Base-by-base conservation (phyloP, 2,329 filamentous ascomycete species). In the Paecilomyces sp. region DNA sequence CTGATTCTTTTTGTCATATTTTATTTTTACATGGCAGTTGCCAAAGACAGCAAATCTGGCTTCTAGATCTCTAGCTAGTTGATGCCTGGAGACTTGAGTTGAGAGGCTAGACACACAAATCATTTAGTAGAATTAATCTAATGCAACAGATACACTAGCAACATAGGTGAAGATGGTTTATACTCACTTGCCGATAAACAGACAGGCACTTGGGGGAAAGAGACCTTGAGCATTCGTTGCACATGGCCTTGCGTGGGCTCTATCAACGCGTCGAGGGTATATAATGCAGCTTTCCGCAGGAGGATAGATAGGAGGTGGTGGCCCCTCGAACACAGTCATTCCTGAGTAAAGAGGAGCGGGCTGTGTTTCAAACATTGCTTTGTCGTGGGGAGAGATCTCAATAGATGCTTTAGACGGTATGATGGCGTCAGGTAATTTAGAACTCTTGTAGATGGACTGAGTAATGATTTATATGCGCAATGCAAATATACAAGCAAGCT, bases 121-220 rank as follows among this genome's bases (percentile, higher is more conserved):
- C 54, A 65, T 59, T 58, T 58, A n/a, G 47, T 51, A 51, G 6
- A 5, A 12, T 13, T 15, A 13, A 30, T 62, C 6, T 36, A 7
- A n/a, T 33, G 31, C 2, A 8, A 33, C 9, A 12, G 31, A 33
- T 11, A 33, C 31, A 11, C 11, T 33, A 33, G 11, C 5, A 3
- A 33, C 9, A 33, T 28, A 15, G 28, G 30, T 47, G n/a, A 47
- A 6, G 12, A 9, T 18, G 11, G 50, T 53, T 1, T 28, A 25
- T 18, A 70, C 69, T 59, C 67, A 75, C 74, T 76, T 77, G 54
- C 74, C 74, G 47, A 75, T 70, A 60, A 76, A 77, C 53, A 77
- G 64, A 57, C 71, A 71, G 28, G 73, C 73, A 51, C 68, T 66
- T 6, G 74, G 73, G 36, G 71, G 63, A 50, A 73, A 73, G 18